Base-by-base conservation (phyloP, 2,329 filamentous ascomycete genomes). In the Scleromitrula shiraiana region DNA sequence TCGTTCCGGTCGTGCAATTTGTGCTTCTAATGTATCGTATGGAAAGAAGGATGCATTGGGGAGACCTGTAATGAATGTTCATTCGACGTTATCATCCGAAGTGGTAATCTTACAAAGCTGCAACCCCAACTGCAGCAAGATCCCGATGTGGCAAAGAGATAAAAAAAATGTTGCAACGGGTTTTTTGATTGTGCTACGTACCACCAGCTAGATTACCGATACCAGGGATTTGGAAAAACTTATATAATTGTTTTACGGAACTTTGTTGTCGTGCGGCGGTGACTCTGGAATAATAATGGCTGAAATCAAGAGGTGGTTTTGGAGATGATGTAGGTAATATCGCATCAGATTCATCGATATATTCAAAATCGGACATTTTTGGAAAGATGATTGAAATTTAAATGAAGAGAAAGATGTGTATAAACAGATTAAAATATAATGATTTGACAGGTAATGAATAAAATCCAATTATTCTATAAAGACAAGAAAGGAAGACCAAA, bases 21-120 rank as follows among this genome's bases (percentile, higher is more conserved):
- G 81, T 33, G 89, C 87, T 67, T 95, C 88, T 53, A 96, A 79
- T 0, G 88, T 93, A 60, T 96, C 89, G 67, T 85, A 95, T 7
- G 90, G 90, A 62, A 96, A 96, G 68, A 88, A 88, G 50, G 77
- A 76, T 32, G 83, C 73, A 65, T 93, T 83, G 14, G 90, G 90
- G 19, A 95, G 77, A 51, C 88, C 87, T 54, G 50, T 26, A 30
- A 36, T 46, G 29, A 20, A 32, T 27, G 50, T 42, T 55, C 35
- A 60, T 42, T 55, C 35, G 59, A 37, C 39, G 37, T 44, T 29
- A 32, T 46, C 29, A 29, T 50, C 33, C 22, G 43, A 20, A 37
- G 26, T 29, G 26, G 26, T n/a, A 29, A 29, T 12, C 9, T 9
- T 20, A 17, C n/a, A 22, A 5, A 35, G 24, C 19, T 27, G 29